Base-by-base conservation (phyloP, 192 early-diverging fungal genomes). In the Funneliformis mosseae region DNA sequence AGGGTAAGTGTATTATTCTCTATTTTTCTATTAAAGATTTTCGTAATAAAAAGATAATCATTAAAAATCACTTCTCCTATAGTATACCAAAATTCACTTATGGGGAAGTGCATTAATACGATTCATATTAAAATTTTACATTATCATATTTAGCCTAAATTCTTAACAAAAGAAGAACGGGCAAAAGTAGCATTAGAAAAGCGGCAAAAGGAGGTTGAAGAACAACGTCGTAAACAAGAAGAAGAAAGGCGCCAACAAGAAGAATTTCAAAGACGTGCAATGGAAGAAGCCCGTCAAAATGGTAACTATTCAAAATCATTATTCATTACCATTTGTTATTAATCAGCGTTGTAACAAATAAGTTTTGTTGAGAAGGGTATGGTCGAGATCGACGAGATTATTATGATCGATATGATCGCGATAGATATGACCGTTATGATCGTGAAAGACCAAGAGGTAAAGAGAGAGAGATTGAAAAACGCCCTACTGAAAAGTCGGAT, bases 151-250 rank as follows among this genome's bases (percentile, higher is more conserved):
- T 78, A 91, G 90, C 93, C 94, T 0, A 91, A 89, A 72, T 99
- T 98, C 76, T 72, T 99, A 78, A 94, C 94, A 18, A 99, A 99
- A 83, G 95, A 94, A 83, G 92, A 99, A 83, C 89, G 98, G 18
- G 93, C 93, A 33, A 89, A 95, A 77, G 77, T 94, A 48, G 98
- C 98, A 7, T 84, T 99, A 27, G 95, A 97, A 77, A 87, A 89
- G 62, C 85, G 93, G 50, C 91, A 94, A 84, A 88, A 90, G 67
- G 94, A 97, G 79, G 96, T 97, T 0, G 94, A 95, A 64, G 89
- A 91, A 43, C 80, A 88, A 80, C 88, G 93, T 18, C 81, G 85
- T 11, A 80, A 79, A 11, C 90, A 95, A 50, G 92, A 91, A 8
- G 88, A 83, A n/a, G 92, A 95, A 55, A 86, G 92, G 21, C 84